Base-by-base conservation (phyloP, 2,329 filamentous ascomycete species). In the Pyrenochaeta sp. region DNA sequence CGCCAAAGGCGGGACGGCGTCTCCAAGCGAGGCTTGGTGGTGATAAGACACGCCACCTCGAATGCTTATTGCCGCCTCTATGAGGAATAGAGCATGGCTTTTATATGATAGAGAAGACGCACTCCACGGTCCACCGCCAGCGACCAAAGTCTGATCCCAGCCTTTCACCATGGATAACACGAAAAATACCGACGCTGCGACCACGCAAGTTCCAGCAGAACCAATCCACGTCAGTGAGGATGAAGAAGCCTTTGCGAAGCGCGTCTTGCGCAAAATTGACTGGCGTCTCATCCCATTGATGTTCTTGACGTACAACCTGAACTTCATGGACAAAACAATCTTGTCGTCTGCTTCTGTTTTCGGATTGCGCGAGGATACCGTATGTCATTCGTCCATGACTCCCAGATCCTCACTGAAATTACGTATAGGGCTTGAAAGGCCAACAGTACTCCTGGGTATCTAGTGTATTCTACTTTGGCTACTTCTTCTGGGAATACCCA, bases 301-400 rank as follows among this genome's bases (percentile, higher is more conserved):
- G 7, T 83, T 84, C 47, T 52, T 78, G 28, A 82, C 78, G 0
- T 85, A 85, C 56, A 78, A 79, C 69, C 62, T 85, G 49, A 82
- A 83, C 55, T 84, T 84, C 44, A 81, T 85, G 73, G 82, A 85
- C 63, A 85, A 85, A 59, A 77, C 77, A 1, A 60, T 61, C n/a
- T 35, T 65, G 50, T 51, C 65, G 35, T 47, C 79, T 77, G 81
- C 82, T 0, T 72, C 80, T 3, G 79, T 84, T 0, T 84, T 84
- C 51, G 81, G 24, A 76, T 72, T 4, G 80, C 44, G 55, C 18
- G 40, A 55, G 14, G 58, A 63, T 28, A 61, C 42, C 19, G 44
- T 45, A 35, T 22, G 44, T 35, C 15, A 7, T 35, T 14, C 6
- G 20, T 15, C 24, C 32, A 4, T n/a, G 19, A 9, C 7, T 3